Evolutionary conservation across 1,139 yeast species (phyloP).

Genomic region (Suhomyces coccinellae): DNA sequence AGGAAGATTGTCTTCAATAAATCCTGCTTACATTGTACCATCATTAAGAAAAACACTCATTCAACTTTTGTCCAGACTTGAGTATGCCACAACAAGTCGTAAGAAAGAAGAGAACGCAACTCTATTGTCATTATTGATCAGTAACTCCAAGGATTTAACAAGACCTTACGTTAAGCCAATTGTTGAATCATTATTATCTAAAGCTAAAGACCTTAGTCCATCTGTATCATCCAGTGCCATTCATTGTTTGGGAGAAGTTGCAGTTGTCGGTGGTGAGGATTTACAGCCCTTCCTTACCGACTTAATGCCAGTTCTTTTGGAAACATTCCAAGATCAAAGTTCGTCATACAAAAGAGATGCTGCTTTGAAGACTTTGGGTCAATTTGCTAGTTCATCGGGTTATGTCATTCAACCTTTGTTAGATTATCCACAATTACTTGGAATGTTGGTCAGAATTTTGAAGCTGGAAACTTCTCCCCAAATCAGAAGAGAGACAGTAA

Average conservation of each 20-base stretch:
- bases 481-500: constrained; percentile 82
- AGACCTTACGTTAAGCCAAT: constrained; percentile 90
- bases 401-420: constrained; percentile 91
- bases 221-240: constrained; percentile 86
- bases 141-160: constrained; percentile 76
- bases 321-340: constrained; percentile 89
- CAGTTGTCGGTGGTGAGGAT: constrained; percentile 87
- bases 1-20: constrained; percentile 80
- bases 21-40: constrained; percentile 96
- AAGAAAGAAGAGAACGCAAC: constrained; percentile 88
- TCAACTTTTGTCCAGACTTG: constrained; percentile 81
- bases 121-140: constrained; percentile 69
- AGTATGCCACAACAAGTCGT: constrained; percentile 72
- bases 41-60: constrained; percentile 82
- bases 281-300: constrained; percentile 69
- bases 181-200: constrained; percentile 76
- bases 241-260: constrained; percentile 84
- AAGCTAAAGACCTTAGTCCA: constrained; percentile 70
- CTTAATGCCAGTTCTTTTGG: constrained; percentile 84
- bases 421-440: constrained; percentile 86
- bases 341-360: constrained; percentile 85
- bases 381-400: constrained; percentile 85
- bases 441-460: constrained; percentile 76
- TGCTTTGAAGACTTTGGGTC: constrained; percentile 84
- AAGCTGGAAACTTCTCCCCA: constrained; percentile 75